Evolutionary conservation across 228 moss, liverwort and hornwort genomes (phyloP).

Genomic region (Sphagnum fallax): DNA sequence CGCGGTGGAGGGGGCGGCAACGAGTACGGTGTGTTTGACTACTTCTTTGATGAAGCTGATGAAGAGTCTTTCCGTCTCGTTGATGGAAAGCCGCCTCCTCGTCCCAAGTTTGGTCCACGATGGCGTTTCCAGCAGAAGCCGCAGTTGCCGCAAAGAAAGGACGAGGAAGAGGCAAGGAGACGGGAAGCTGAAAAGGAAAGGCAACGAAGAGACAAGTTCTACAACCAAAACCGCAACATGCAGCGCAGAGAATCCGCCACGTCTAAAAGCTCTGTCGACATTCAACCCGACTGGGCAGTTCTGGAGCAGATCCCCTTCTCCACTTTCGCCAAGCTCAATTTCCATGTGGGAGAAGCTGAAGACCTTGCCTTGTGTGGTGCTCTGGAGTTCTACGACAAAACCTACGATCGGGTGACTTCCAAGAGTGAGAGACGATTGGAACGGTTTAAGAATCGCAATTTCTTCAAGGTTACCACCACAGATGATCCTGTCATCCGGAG

Average conservation of each 20-base stretch:
- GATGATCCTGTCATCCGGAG: conserved; percentile 81
- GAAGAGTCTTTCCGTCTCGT: conserved; percentile 77
- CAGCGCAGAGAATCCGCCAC: conserved; percentile 15
- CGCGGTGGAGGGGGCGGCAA: not conserved
- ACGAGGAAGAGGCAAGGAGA: conserved; percentile 75
- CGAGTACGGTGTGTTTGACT: conserved; percentile 10
- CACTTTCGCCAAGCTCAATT: conserved; percentile 72
- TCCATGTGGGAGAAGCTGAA: conserved; percentile 71
- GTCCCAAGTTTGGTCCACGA: conserved; percentile 75
- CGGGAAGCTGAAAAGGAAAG: conserved; percentile 62
- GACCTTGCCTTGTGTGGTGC: conserved; percentile 72
- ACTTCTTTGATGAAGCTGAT: conserved; percentile 13
- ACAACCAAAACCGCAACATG: conserved; percentile 44
- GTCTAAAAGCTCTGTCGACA: conserved; percentile 49
- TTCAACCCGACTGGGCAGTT: conserved; percentile 88
- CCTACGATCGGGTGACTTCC: conserved; percentile 78
- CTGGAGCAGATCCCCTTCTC: conserved; percentile 72
- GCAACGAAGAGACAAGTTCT: conserved; percentile 35
- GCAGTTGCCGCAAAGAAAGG: conserved; percentile 64
- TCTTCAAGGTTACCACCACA: conserved; percentile 70
- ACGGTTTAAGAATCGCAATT: conserved; percentile 63
- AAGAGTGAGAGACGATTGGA: conserved; percentile 75
- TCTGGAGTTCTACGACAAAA: conserved; percentile 75
- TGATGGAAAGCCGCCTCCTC: conserved; percentile 68
- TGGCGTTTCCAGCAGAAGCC: conserved; percentile 33